Conservation (phyloP, 2,329 filamentous ascomycete species). For the Arthrobotrys sinensis region DNA sequence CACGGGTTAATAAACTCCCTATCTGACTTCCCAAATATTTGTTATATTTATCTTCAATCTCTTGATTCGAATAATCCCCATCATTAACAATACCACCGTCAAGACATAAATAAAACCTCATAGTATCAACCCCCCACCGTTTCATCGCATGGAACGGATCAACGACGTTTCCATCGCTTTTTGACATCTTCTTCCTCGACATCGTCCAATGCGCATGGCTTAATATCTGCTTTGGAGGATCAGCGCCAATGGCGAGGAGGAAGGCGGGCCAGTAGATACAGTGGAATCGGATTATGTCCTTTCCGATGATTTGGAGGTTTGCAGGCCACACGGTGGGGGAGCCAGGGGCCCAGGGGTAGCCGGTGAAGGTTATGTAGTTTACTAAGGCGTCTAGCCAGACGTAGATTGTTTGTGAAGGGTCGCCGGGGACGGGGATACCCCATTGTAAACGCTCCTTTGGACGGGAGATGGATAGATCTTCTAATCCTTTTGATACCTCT, state of each 20-base stretch:
- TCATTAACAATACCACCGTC: constrained; percentile 84
- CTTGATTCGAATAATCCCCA: constrained; percentile 79
- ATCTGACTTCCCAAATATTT: constrained; percentile 83
- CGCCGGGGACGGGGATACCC: constrained; percentile 90
- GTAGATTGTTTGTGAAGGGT: constrained; percentile 90
- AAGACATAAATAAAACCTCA: constrained; percentile 89
- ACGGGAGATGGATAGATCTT: constrained; percentile 90
- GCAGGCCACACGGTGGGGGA: constrained; percentile 84
- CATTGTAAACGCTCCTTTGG: constrained; percentile 83
- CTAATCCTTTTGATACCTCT: constrained; percentile 82
- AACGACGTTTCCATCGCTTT: constrained; percentile 93
- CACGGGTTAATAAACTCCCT: constrained; percentile 83
- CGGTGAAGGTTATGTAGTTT: constrained; percentile 90
- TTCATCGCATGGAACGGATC: constrained; percentile 93
- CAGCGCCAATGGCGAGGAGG: constrained; percentile 87
- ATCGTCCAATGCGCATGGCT: constrained; percentile 97
- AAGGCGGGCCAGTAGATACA: constrained; percentile 98
- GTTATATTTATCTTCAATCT: constrained; percentile 82
- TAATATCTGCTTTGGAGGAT: constrained; percentile 82
- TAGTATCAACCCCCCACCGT: constrained; percentile 86
- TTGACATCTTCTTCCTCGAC: constrained; percentile 93
- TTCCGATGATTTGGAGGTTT: constrained; percentile 92
- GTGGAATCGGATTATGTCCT: constrained; percentile 96
- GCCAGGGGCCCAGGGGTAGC: constrained; percentile 81
- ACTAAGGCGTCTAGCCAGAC: constrained; percentile 97